Evolutionary conservation across 129 eudicot species (phyloP), one percentile per base, ranked within the genome.

Genomic region (Flaveria brownii): DNA sequence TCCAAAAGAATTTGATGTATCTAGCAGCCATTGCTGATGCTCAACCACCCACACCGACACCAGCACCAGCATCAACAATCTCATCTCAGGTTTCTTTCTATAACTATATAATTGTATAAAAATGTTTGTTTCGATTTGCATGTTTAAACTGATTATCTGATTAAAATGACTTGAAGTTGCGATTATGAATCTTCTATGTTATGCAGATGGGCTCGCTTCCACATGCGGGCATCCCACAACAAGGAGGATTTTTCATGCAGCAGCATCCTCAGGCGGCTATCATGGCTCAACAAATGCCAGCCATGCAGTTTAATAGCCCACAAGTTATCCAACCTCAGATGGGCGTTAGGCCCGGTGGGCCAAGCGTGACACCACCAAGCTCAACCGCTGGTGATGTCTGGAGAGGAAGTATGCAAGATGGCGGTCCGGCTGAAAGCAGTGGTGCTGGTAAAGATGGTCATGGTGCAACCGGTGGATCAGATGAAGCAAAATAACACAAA

Each of bases 21-120:
- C 76, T 91, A 79, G 97, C 97, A 64, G 96, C 97, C 39, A 91
- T 91, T 73, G 97, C 97, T 1, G 97, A 91, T 77, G 92, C 96
- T 33, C 97, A 91, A 70, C 97, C 95, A 11, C 96, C 91, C 25
- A 76, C 88, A 59, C 92, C 92, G 45, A 30, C 94, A 42, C 80
- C 86, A 72, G 87, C 71, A 18, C 64, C 71, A 36, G 41, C 41
- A 17, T 51, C 79, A 22, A 68, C 70, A 3, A 80, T 47, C 25
- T 28, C 56, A 76, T 71, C 75, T 56, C 75, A 46, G 80, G 64
- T 76, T 42, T 55, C 74, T 66, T 73, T 63, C 8, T 66, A 46
- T 64, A 60, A 56, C 63, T 10, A 2, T 81, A 41, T 65, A n/a
- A n/a, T 66, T 9, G 11, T 64, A 65, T 65, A 50, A 52, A 49